Evolutionary conservation across 2,329 filamentous ascomycete genomes (phyloP), one percentile per base, ranked within the genome.

Genomic region (Sclerotiophoma versabilis): DNA sequence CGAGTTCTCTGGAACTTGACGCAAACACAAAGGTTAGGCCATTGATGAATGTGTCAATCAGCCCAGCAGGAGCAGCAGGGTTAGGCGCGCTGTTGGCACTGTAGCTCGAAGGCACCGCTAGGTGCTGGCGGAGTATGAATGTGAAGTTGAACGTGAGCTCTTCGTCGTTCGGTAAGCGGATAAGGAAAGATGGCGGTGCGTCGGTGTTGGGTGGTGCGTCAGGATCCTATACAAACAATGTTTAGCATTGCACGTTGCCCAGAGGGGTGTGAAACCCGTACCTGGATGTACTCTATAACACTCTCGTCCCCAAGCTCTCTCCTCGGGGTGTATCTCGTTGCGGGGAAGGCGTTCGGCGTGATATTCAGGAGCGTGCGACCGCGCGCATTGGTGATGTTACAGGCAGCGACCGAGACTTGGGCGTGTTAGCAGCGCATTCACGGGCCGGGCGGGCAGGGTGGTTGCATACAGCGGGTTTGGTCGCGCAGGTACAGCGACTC

Each of bases 101-200:
- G 58, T 74, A 73, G 50, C 64, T 68, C 47, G 75, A 77, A 49
- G 76, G 67, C 39, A 73, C 64, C 30, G 77, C 76, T 66, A 80
- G 74, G 29, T 76, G 77, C 66, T 85, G 84, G 59, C 84, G 79
- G 62, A 96, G 82, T 60, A 95, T 83, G 73, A 98, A 97, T 32
- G 90, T 95, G 75, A 98, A 99, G 66, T 88, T 91, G 77, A 99
- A 96, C 62, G 87, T 86, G 49, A 99, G 86, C 63, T 99, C 95
- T 64, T 98, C 95, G 64, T 96, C 92, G 77, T 93, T 95, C 64
- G 82, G 85, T 44, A 99, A 80, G 72, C 96, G 95, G 53, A 98
- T 81, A 44, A 99, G 84, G 74, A 98, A 96, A 55, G 83, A 84
- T 8, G 92, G 91, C 23, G 80, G 71, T 17, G 68, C 68, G 43